Percentiles rank a stretch among this genome's conserved stretches.
These are phyloP conservation scores for Populus tremula DNA, from an alignment of 345 rosid species.

Conservation along the genomic window DNA sequence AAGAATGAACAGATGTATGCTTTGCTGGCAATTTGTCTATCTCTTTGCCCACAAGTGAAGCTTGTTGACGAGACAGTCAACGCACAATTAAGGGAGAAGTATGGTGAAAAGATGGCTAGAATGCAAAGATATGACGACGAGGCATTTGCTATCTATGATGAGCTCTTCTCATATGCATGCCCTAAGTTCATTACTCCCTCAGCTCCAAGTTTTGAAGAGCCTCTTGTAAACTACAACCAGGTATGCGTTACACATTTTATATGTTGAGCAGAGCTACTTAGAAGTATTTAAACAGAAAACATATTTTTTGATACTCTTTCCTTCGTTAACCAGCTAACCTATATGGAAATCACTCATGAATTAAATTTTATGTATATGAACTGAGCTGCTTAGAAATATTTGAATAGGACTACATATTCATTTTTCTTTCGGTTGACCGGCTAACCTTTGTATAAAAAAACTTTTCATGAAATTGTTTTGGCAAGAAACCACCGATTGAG, in stretches of 20 bases:
- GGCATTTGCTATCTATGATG: conserved; percentile 76
- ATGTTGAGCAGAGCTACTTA: background rate
- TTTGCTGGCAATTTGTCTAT: conserved; percentile 72
- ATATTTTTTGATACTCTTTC: background rate
- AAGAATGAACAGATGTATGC: conserved; percentile 99
- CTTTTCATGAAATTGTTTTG: background rate
- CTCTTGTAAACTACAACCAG: conserved; percentile 93
- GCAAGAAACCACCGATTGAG: background rate
- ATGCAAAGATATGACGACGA: conserved; percentile 95
- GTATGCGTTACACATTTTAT: conserved; percentile 26
- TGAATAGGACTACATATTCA: too few relatives aligned
- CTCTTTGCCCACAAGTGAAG: conserved; percentile 88
- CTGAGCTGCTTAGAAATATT: too few relatives aligned
- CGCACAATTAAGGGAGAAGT: conserved; percentile 83
- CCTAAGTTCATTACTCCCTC: conserved; percentile 98
- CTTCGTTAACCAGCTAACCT: background rate
- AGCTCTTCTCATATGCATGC: conserved; percentile 97
- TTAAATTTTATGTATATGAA: background rate
- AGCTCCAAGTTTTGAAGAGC: conserved; percentile 88
- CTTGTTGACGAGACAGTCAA: conserved; percentile 91
- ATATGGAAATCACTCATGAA: background rate
- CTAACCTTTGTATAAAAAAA: background rate
- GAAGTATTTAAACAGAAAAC: background rate
- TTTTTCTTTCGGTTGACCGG: too few relatives aligned
- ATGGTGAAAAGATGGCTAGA: conserved; percentile 94